These are phyloP conservation scores for Ustilago xerochloae DNA, from an alignment of 1,284 basidiomycete species.

Conservation along the genomic window DNA sequence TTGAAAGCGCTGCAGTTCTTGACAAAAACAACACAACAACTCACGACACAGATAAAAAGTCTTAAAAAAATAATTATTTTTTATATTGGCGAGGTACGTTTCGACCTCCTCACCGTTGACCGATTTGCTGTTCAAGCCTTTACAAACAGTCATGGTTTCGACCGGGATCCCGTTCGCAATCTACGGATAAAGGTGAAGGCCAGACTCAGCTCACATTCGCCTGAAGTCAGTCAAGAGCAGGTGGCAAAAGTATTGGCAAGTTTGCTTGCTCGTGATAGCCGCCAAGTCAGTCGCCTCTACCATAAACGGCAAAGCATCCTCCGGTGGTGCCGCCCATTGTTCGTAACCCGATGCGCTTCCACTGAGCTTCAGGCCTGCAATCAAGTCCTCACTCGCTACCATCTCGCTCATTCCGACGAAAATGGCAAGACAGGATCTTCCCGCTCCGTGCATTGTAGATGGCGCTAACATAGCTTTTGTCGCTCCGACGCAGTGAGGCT, in stretches of 20 bases:
- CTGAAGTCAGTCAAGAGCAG: not conserved
- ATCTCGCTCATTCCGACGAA: too few relatives aligned
- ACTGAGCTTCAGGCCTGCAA: too few relatives aligned
- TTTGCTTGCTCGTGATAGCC: conserved; percentile 1
- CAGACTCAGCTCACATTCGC: not conserved
- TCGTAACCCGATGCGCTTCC: too few relatives aligned
- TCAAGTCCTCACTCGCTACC: too few relatives aligned
- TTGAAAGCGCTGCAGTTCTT: not conserved
- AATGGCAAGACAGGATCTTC: too few relatives aligned
- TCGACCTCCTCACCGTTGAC: too few relatives aligned
- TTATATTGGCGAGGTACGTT: too few relatives aligned
- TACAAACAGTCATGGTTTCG: not conserved
- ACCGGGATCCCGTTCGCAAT: not conserved
- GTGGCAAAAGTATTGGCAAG: not conserved
- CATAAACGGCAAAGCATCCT: not conserved
- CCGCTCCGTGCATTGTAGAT: not conserved
- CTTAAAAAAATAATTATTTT: not conserved
- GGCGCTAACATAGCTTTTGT: not conserved
- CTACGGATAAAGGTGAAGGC: not conserved
- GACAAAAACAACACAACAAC: not conserved
- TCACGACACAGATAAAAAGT: not conserved
- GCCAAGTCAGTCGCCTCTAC: too few relatives aligned
- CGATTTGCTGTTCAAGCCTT: too few relatives aligned
- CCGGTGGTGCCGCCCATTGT: too few relatives aligned
- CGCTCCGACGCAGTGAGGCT: not conserved